Evolutionary conservation across 768 basidiomycete genomes (phyloP), one percentile per base, ranked within the genome.

Genomic region (Boletus rubroflammeus): DNA sequence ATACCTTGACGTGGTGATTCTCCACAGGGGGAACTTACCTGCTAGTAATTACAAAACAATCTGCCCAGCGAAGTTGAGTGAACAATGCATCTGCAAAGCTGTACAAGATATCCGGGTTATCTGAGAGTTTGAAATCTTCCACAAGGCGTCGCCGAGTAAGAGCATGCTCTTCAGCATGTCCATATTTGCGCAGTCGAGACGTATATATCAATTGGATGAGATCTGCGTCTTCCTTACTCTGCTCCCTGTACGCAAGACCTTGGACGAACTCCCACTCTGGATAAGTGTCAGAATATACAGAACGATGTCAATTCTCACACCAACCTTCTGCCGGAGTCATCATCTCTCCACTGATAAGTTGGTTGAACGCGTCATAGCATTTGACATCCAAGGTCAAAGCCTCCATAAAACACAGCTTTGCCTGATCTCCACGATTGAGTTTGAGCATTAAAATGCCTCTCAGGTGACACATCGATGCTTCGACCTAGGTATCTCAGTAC

Each of bases 221-320:
- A 38, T 90, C 84, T 0, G 93, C 91, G 57, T 97, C 94, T 56
- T 93, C 86, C 2, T 86, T 85, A 1, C 84, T 85, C 67, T 98
- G 96, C 36, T 88, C 82, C 32, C 78, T 74, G 64, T 93, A 98
- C 2, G 88, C 80, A 11, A 99, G 79, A 15, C 82, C 79, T 67
- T 92, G 88, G 3, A 99, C 81, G 58, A 98, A 96, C 55, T 95
- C 89, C 97, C 97, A 98, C 71, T 99, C 97, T 98, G 61, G 4
- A 3, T 6, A 47, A 51, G 48, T n/a, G 36, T 56, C 50, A 60
- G 61, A 47, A 53, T 6, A 35, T 17, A 29, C 34, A 19, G 25
- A 41, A 48, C 25, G 19, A 19, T 26, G 19, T 26, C 40, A 54
- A 50, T 21, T 21, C 36, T 13, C n/a, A 49, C n/a, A 53, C 70